Evolutionary conservation across 805 yeast species (phyloP), one percentile per base, ranked within the genome.

Genomic region (Isabelozyma rhagii): DNA sequence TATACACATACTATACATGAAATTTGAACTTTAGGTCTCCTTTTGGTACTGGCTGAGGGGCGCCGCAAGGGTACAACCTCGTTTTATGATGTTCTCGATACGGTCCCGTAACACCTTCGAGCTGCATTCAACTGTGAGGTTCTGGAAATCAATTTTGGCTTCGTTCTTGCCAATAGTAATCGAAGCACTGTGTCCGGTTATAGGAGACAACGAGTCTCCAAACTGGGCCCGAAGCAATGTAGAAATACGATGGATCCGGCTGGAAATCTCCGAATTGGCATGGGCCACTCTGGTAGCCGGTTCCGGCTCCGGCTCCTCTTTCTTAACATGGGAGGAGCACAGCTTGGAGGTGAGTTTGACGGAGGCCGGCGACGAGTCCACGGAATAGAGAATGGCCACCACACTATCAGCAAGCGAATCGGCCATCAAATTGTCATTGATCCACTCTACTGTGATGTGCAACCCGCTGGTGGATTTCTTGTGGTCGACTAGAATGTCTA

Each of bases 371-470:
- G 97, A 84, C 0, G 97, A 85, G 64, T 94, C 99, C 41, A 93
- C 94, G 43, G 96, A 89, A 68, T 93, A 79, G 31, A 94, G 67
- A 39, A 94, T 90, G 0, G 97, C 97, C 51, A 94, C 81, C 1
- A 91, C 87, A 13, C 97, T 85, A 62, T 94, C 99, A 0, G 99
- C 99, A 54, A 94, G 81, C 0, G 97, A 86, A 61, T 94, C 99
- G 52, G 88, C 92, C 71, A 91, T 82, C 41, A 71, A 59, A 49
- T 89, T 74, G 51, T 91, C 92, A 57, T 96, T 93, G 14, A 83
- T 81, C 99, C 99, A 94, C 65, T 89, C 96, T 11, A 93, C 84
- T 0, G 86, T 78, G 5, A 88, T 84, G 8, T 78, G 56, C 40
- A 70, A 59, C 1, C 68, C 71, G 4, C 62, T 65, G 7, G 52